Percentiles rank a stretch among this genome's conserved stretches.
Evolutionary conservation across 805 yeast genomes (phyloP).

Genomic region (Isabelozyma heimii): DNA sequence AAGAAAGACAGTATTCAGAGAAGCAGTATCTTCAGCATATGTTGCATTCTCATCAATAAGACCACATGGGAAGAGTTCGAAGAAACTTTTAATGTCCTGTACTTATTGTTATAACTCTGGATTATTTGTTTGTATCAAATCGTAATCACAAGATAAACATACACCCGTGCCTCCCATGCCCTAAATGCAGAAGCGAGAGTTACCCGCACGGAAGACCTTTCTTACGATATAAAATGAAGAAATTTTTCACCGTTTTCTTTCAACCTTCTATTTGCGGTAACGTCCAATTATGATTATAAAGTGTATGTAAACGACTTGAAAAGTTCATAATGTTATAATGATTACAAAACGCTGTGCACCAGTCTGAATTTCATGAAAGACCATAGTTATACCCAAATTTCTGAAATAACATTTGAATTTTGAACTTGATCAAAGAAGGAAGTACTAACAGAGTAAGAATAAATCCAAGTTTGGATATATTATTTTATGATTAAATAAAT

Average conservation of each 20-base stretch:
- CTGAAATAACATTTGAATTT: constrained; percentile 25
- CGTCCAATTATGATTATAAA: not conserved
- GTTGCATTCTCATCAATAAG: too few relatives aligned
- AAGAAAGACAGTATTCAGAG: too few relatives aligned
- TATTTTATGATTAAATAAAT: too few relatives aligned
- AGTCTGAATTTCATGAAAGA: constrained; percentile 48
- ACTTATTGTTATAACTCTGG: too few relatives aligned
- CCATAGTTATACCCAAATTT: constrained; percentile 46
- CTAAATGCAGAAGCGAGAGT: not conserved
- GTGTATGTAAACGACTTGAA: not conserved
- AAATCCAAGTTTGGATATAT: not conserved
- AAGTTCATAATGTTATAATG: constrained; percentile 13
- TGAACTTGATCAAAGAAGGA: not conserved
- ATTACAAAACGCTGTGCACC: constrained; percentile 54
- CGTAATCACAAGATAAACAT: too few relatives aligned
- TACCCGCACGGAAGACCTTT: not conserved
- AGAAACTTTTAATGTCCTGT: too few relatives aligned
- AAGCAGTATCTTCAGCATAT: too few relatives aligned
- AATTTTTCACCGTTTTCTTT: not conserved
- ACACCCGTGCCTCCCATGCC: too few relatives aligned
- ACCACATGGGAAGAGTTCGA: too few relatives aligned
- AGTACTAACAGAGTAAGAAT: not conserved
- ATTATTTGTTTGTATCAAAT: too few relatives aligned
- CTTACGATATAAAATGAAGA: not conserved
- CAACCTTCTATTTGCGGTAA: not conserved